phyloP scores from a whole-genome alignment of 1,139 yeast genomes.

The Blastobotrys ciferrii region DNA sequence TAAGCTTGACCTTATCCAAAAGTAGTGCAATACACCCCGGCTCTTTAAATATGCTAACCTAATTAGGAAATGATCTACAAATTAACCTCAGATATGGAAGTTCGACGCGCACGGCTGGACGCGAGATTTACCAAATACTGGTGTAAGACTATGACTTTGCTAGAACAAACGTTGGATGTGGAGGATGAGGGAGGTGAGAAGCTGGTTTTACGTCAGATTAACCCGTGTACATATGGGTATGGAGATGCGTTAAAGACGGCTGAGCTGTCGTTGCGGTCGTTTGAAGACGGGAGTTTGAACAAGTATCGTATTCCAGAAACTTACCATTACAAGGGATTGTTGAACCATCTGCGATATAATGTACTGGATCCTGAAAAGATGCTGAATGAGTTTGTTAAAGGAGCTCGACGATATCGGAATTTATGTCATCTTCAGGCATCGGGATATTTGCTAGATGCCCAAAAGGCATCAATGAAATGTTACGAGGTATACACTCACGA shows the following conservation, averaged over 20 bases:
- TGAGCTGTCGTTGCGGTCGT: not conserved
- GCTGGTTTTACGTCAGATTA: not conserved
- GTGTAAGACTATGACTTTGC: not conserved
- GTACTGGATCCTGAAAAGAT: not conserved
- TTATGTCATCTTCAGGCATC: not conserved
- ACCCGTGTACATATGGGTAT: constrained; percentile 1
- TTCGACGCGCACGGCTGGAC: not conserved
- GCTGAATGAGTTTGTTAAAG: not conserved
- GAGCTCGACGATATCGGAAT: not conserved
- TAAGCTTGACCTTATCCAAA: too few species aligned
- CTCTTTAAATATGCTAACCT: too few species aligned
- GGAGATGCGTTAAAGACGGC: constrained; percentile 1
- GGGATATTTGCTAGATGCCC: not conserved
- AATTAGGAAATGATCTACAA: too few species aligned
- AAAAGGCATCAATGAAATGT: not conserved
- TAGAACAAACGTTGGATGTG: not conserved
- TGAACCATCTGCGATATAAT: not conserved
- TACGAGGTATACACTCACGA: not conserved
- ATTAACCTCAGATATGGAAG: too few species aligned
- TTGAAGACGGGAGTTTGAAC: not conserved
- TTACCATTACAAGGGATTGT: not conserved
- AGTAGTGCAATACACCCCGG: too few species aligned
- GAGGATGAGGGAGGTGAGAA: not conserved
- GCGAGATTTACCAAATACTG: too few species aligned
- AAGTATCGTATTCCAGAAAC: not conserved